Evolutionary conservation across 345 rosid species (phyloP).

Genomic region (Lepidium africanum): DNA sequence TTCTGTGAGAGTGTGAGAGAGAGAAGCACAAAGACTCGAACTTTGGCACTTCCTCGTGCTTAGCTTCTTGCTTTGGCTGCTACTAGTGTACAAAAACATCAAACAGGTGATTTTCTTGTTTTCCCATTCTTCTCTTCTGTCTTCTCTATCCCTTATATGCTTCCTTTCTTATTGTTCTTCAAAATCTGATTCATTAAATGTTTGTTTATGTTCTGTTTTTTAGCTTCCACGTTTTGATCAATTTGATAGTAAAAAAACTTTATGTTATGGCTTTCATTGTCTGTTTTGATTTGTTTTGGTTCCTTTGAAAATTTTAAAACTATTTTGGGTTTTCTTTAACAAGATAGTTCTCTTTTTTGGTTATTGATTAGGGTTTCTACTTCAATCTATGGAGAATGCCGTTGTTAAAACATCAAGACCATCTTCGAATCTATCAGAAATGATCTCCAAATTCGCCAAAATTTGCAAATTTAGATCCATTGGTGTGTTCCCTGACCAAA

Average conservation of each 20-base stretch:
- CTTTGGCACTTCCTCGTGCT: constrained; percentile 13
- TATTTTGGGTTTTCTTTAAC: not conserved
- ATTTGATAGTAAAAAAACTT: too few relatives aligned
- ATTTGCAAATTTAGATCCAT: constrained; percentile 53
- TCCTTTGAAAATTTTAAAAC: not conserved
- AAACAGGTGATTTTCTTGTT: constrained; percentile 9
- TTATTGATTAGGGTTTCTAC: not conserved
- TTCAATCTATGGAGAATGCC: constrained; percentile 37
- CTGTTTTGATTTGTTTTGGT: not conserved
- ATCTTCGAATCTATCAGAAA: constrained; percentile 41
- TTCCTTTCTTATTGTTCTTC: not conserved
- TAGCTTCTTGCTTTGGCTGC: constrained; percentile 12
- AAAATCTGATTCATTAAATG: not conserved
- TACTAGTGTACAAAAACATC: constrained; percentile 12
- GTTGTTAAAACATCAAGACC: constrained; percentile 28
- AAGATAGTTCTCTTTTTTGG: not conserved
- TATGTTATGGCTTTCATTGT: not conserved
- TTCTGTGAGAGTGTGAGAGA: not conserved
- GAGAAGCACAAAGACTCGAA: constrained; percentile 6
- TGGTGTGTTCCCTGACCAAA: constrained; percentile 40
- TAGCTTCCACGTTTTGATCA: not conserved
- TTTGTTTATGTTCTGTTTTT: not conserved
- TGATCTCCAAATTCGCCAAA: constrained; percentile 51
- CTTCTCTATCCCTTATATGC: not conserved
- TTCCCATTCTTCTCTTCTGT: not conserved